phyloP scores from a whole-genome alignment of 2,329 filamentous ascomycete genomes.

The Juglanconis juglandina region DNA sequence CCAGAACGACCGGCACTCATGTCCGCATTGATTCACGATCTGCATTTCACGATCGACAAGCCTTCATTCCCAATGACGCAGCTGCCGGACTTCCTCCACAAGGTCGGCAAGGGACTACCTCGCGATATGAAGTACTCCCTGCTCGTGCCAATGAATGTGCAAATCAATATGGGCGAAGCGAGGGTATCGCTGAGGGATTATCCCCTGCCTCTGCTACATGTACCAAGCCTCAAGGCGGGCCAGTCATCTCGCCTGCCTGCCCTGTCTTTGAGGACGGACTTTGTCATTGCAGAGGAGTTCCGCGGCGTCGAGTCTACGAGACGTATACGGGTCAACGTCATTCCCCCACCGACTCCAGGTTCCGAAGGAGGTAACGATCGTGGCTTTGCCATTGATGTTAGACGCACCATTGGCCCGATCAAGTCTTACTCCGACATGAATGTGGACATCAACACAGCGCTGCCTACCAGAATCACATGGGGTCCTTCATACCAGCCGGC shows the following conservation, averaged over 20 bases:
- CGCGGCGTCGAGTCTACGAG: conserved; percentile 76
- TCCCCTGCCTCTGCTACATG: conserved; percentile 84
- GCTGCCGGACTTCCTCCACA: conserved; percentile 78
- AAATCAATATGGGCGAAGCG: conserved; percentile 86
- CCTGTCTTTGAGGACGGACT: conserved; percentile 81
- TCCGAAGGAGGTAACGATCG: conserved; percentile 54
- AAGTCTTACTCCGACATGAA: conserved; percentile 94
- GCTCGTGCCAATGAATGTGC: conserved; percentile 83
- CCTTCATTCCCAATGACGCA: conserved; percentile 84
- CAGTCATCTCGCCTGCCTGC: conserved; percentile 80
- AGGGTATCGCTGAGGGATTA: conserved; percentile 88
- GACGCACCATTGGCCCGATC: conserved; percentile 86
- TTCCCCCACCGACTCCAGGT: conserved; percentile 65
- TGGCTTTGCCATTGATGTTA: conserved; percentile 79
- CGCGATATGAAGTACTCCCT: conserved; percentile 85
- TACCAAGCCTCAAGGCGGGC: conserved; percentile 74
- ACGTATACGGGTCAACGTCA: conserved; percentile 76
- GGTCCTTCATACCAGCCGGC: conserved; percentile 96
- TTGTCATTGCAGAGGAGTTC: conserved; percentile 94
- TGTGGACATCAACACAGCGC: conserved; percentile 87
- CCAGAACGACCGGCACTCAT: conserved; percentile 82
- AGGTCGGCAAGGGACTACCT: conserved; percentile 95
- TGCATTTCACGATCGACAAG: conserved; percentile 84
- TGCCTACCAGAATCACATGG: conserved; percentile 94
- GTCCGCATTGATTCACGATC: conserved; percentile 74